A percentile compares a stretch with the other conserved stretches of the same genome.
Conservation (phyloP, 2,329 filamentous ascomycete genomes). For the Sporothrix phasma region DNA sequence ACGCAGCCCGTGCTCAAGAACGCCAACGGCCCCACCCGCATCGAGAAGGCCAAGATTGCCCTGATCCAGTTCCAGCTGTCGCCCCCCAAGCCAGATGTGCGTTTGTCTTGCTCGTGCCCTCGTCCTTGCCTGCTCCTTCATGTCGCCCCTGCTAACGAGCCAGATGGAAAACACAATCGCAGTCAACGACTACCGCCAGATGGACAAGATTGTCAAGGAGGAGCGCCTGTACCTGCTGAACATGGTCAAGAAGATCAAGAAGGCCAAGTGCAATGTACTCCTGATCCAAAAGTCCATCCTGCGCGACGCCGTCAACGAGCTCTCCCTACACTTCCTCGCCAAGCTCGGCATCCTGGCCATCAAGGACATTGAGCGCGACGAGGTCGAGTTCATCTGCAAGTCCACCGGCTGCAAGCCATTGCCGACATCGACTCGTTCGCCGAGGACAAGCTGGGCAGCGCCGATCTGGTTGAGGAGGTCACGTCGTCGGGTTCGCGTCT, state of each 20-base stretch:
- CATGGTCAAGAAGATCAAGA: conserved; percentile 99
- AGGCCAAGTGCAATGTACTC: conserved; percentile 98
- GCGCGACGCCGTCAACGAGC: conserved; percentile 92
- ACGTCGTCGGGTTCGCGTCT: conserved; percentile 80
- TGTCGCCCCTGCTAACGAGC: conserved; percentile 7
- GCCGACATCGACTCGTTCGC: conserved; percentile 98
- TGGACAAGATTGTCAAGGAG: conserved; percentile 99
- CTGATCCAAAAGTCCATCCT: conserved; percentile 98
- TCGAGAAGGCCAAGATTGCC: conserved; percentile 96
- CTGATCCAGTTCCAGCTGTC: conserved; percentile 98
- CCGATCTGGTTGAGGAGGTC: conserved; percentile 88
- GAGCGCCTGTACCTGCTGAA: conserved; percentile 96
- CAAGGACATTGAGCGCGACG: conserved; percentile 97
- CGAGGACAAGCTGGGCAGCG: conserved; percentile 92
- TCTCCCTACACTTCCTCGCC: conserved; percentile 93
- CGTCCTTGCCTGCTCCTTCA: background rate
- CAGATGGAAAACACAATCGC: conserved; percentile 99
- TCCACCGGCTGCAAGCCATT: conserved; percentile 96
- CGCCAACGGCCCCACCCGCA: conserved; percentile 77
- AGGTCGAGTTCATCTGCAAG: conserved; percentile 99
- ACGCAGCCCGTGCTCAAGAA: conserved; percentile 91
- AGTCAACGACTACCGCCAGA: conserved; percentile 98
- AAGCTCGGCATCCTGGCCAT: conserved; percentile 92
- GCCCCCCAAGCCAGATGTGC: conserved; percentile 89
- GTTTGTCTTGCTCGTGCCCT: background rate